phyloP scores from a whole-genome alignment of 345 rosid genomes.

The Eucalyptus camaldulensis region DNA sequence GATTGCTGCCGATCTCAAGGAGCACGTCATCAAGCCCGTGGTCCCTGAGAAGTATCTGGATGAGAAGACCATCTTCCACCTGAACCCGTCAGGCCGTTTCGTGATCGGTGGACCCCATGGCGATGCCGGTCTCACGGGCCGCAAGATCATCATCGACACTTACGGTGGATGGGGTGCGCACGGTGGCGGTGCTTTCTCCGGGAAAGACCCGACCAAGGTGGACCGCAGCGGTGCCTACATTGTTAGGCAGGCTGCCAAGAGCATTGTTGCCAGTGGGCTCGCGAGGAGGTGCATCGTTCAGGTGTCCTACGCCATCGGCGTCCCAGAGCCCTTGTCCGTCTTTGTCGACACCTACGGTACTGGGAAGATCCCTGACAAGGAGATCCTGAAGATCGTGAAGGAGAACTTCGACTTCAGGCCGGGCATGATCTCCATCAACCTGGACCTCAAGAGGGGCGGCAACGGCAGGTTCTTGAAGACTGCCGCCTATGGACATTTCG shows the following conservation, averaged over 20 bases:
- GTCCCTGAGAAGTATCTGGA: conserved; percentile 67
- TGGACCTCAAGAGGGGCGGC: conserved; percentile 47
- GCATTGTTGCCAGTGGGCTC: conserved; percentile 39
- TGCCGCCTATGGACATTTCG: conserved; percentile 51
- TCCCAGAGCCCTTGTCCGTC: conserved; percentile 45
- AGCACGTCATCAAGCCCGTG: conserved; percentile 64
- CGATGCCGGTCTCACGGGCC: conserved; percentile 78
- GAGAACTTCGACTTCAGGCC: conserved; percentile 56
- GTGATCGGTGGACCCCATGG: conserved; percentile 82
- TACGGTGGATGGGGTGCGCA: conserved; percentile 84
- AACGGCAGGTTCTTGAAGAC: conserved; percentile 49
- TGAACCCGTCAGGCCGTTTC: conserved; percentile 73
- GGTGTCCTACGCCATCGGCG: conserved; percentile 58
- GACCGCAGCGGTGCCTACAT: conserved; percentile 78
- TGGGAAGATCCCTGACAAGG: conserved; percentile 43
- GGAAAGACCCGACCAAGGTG: conserved; percentile 73
- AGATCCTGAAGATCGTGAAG: conserved; percentile 49
- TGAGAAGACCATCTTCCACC: conserved; percentile 80
- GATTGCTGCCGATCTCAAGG: conserved; percentile 44
- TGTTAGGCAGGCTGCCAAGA: conserved; percentile 58
- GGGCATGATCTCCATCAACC: conserved; percentile 45
- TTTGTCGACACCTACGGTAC: conserved; percentile 40
- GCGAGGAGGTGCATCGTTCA: conserved; percentile 55
- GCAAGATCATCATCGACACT: conserved; percentile 73
- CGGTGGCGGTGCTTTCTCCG: conserved; percentile 80